Percentiles rank a stretch among this genome's conserved stretches.
phyloP scores from a whole-genome alignment of 2,329 filamentous ascomycete species.

The Penicillium hordei region DNA sequence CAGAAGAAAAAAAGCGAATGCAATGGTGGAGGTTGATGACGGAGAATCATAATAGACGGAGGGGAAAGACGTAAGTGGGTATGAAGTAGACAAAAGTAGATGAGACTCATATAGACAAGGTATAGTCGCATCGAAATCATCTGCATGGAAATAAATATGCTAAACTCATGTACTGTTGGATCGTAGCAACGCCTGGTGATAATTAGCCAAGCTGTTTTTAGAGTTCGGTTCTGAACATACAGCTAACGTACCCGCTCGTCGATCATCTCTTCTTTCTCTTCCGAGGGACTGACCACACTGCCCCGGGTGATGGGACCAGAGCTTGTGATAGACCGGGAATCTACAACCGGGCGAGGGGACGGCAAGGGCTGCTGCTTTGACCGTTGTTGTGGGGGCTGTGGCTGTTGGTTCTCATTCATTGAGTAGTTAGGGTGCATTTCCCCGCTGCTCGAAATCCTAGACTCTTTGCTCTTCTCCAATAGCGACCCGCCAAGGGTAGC shows the following conservation, averaged over 20 bases:
- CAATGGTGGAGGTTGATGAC: conserved; percentile 7
- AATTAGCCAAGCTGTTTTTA: conserved; percentile 12
- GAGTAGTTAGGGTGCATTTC: conserved; percentile 39
- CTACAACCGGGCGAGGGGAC: conserved; percentile 52
- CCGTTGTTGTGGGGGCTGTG: conserved; percentile 16
- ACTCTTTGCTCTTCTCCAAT: conserved; percentile 46
- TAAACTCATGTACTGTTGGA: conserved; percentile 51
- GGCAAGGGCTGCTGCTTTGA: conserved; percentile 19
- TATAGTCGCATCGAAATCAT: conserved; percentile 29
- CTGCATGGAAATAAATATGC: conserved; percentile 29
- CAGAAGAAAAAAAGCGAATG: conserved; percentile 19
- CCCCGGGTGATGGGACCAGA: conserved; percentile 58
- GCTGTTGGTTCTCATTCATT: conserved; percentile 38
- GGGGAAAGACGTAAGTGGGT: conserved; percentile 18
- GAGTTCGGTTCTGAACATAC: conserved; percentile 8
- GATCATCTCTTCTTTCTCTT: conserved; percentile 63
- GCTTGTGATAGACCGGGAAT: conserved; percentile 68
- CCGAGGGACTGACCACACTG: conserved; percentile 62
- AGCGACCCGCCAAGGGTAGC: conserved; percentile 71
- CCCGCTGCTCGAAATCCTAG: conserved; percentile 41
- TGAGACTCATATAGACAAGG: conserved; percentile 29
- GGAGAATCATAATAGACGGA: background rate
- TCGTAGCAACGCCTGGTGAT: conserved; percentile 44
- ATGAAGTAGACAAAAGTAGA: conserved; percentile 20
- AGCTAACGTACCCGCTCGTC: conserved; percentile 53